Percentiles rank a stretch among this genome's conserved stretches.
Conservation (phyloP, 73 alveolate genomes). For the Paramecium primaurelia region DNA sequence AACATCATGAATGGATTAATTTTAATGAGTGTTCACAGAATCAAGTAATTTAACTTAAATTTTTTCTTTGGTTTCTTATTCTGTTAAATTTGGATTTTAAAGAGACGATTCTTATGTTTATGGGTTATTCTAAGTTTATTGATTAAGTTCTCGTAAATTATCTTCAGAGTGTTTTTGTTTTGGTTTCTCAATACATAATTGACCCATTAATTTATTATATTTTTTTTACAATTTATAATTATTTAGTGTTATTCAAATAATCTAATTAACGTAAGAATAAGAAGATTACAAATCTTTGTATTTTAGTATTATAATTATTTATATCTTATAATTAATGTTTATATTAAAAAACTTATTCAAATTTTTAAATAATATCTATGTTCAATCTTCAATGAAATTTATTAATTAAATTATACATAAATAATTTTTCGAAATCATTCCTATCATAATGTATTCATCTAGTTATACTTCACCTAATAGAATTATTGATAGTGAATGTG, state of each 20-base stretch:
- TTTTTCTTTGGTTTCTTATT: not conserved
- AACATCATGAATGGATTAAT: not conserved
- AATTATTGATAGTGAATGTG: not conserved
- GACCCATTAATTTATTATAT: not conserved
- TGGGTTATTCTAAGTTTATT: not conserved
- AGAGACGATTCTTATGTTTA: not conserved
- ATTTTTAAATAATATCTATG: too few species aligned
- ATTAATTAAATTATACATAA: not conserved
- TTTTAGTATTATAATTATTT: too few species aligned
- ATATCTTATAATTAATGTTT: too few species aligned
- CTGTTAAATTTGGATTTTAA: not conserved
- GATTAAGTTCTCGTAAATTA: not conserved
- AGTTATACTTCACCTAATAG: not conserved
- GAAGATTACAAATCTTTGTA: too few species aligned
- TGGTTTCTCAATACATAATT: not conserved
- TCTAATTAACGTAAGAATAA: too few species aligned
- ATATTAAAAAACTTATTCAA: too few species aligned
- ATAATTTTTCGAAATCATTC: not conserved
- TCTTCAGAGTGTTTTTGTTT: not conserved
- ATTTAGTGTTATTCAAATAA: too few species aligned
- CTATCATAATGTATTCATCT: not conserved
- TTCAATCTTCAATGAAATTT: not conserved
- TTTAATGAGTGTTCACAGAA: conserved; percentile 21
- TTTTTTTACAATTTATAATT: not conserved
- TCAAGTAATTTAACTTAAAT: not conserved